Evolutionary conservation across 1,284 basidiomycete species (phyloP).

Genomic region (Rhodotorula sp.): DNA sequence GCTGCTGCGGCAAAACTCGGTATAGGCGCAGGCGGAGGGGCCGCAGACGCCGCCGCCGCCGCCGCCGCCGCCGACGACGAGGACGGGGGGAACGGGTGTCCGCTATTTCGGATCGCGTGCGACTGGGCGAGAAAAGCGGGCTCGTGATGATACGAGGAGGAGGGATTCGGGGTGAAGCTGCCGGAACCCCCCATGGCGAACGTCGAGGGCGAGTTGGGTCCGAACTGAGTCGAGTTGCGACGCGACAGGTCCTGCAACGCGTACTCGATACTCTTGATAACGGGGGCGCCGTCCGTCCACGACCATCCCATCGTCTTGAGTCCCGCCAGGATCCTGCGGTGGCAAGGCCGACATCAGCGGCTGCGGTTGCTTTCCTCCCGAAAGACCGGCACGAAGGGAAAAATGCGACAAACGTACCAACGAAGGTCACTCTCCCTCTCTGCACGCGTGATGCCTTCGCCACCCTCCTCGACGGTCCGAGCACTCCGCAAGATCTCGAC

Average conservation of each 20-base stretch:
- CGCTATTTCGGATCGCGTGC: neutral
- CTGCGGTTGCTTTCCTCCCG: neutral
- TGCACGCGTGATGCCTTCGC: slow-evolving; percentile 24
- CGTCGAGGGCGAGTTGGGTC: neutral
- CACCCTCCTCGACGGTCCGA: slow-evolving; percentile 23
- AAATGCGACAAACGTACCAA: slow-evolving; percentile 6
- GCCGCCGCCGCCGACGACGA: neutral
- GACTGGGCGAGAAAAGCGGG: neutral
- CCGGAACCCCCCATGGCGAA: neutral
- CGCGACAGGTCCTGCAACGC: slow-evolving; percentile 2
- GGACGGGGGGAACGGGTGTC: neutral
- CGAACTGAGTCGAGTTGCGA: neutral
- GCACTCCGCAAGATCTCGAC: slow-evolving; percentile 22
- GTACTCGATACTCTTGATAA: slow-evolving; percentile 21
- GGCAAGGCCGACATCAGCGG: neutral
- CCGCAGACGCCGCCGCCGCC: neutral
- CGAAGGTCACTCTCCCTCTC: slow-evolving; percentile 22
- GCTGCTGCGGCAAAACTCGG: neutral
- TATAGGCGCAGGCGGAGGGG: neutral
- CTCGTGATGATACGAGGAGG: neutral
- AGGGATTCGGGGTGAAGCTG: neutral
- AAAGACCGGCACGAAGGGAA: no score
- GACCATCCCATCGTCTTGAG: slow-evolving; percentile 39
- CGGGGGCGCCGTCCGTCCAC: slow-evolving; percentile 24
- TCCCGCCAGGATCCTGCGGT: slow-evolving; percentile 27